Base-by-base conservation (phyloP, 2,329 filamentous ascomycete genomes). In the Diaporthe sp. region DNA sequence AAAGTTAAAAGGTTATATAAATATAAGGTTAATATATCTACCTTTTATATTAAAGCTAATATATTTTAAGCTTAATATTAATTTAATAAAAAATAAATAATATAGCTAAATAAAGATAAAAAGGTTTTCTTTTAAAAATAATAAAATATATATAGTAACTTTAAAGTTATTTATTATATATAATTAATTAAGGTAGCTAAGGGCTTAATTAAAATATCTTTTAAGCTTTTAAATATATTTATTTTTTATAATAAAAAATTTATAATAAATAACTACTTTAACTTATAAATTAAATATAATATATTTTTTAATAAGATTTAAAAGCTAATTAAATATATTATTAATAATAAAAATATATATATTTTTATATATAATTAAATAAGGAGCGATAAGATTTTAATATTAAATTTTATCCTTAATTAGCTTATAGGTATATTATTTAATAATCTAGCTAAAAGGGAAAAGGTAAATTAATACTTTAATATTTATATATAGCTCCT, bases 311-410 rank as follows among this genome's bases (percentile, higher is more conserved):
- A 53, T 53, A 53, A 49, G 0, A 0, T 49, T 12, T 49, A n/a
- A n/a, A n/a, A 49, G 22, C 8, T 49, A 49, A 12, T 1, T 25
- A 53, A 53, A 6, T 53, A 28, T 28, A 28, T 5, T 15, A 53
- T 53, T 25, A 53, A 13, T 53, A 25, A 4, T 13, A 53, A 53
- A 2, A 3, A 53, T 53, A 53, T 53, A n/a, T 53, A 53, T 15
- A 28, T 53, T n/a, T 53, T 53, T 53, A 53, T 53, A 53, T 53
- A 53, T 53, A 53, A 9, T 9, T 53, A 53, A 3, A 53, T 53
- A 25, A 9, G 0, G 1, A 53, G 12, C 6, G 6, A 3, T 25
- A 53, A 53, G 1, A 53, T 4, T 0, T 3, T 53, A 28, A n/a
- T 25, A 25, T 25, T 53, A 25, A 53, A 53, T 12, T 53, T 25